These are phyloP conservation scores for Saitozyma podzolica DNA, from an alignment of 768 basidiomycete species.

Conservation along the genomic window DNA sequence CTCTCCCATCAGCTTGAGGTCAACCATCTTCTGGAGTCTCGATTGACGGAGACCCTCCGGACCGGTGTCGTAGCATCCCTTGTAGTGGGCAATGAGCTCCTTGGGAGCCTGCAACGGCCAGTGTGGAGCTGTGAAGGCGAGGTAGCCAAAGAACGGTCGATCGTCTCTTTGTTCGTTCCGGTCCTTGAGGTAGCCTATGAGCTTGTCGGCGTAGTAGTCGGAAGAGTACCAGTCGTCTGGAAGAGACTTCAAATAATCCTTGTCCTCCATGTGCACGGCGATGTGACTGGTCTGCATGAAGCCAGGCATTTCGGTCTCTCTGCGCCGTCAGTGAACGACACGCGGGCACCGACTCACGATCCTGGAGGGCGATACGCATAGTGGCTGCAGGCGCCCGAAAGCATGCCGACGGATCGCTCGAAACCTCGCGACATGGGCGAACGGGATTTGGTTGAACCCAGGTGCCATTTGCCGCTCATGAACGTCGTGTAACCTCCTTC, in stretches of 20 bases:
- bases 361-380: no score
- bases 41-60: conserved; percentile 38
- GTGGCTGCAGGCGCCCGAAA: no score
- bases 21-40: conserved; percentile 32
- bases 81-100: conserved; percentile 16
- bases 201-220: conserved; percentile 29
- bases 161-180: conserved; percentile 14
- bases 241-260: no score
- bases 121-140: conserved; percentile 48
- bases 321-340: no score
- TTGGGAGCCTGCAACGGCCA: conserved; percentile 10
- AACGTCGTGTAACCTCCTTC: conserved; percentile 21
- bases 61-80: conserved; percentile 44
- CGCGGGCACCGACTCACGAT: no score
- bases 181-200: conserved; percentile 24
- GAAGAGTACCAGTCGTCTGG: conserved; percentile 36
- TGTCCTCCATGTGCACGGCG: not conserved
- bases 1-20: conserved; percentile 32
- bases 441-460: not conserved
- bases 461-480: conserved; percentile 23
- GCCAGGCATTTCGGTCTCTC: not conserved
- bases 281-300: not conserved
- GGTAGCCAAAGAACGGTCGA: conserved; percentile 48
- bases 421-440: no score
- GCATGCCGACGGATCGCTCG: not conserved